Percentiles rank a stretch among this genome's conserved stretches.
Evolutionary conservation across 192 early-diverging fungal species (phyloP).

Genomic region (Lunasporangiospora selenospora): DNA sequence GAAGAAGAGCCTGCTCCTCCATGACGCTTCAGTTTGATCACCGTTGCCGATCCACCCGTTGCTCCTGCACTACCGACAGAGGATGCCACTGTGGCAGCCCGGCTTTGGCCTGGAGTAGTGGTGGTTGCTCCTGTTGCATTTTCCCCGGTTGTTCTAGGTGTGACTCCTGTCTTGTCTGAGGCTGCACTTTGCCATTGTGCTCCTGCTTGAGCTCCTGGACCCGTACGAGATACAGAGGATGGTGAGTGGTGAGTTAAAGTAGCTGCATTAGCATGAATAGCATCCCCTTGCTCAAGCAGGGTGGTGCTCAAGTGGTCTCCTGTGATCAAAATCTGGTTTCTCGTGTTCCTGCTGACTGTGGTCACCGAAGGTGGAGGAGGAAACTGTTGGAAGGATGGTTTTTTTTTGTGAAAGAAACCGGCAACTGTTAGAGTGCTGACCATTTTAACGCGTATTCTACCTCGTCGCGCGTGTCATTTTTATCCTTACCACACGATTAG

Average conservation of each 20-base stretch:
- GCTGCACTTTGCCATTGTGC: background rate
- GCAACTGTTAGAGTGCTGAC: too few relatives aligned
- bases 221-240: background rate
- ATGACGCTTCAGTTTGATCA: conserved; percentile 46
- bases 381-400: conserved; percentile 21
- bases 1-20: conserved; percentile 58
- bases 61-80: background rate
- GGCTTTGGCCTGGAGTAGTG: conserved; percentile 9
- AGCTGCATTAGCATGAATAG: background rate
- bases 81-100: conserved; percentile 10
- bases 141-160: background rate
- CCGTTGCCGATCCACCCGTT: conserved; percentile 12
- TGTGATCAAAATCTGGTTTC: conserved; percentile 44
- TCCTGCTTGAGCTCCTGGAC: background rate
- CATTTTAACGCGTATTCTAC: too few relatives aligned
- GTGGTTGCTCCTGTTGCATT: background rate
- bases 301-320: conserved; percentile 41
- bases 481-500: conserved; percentile 60
- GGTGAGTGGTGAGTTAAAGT: conserved; percentile 6
- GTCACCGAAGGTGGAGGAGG: conserved; percentile 41
- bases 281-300: conserved; percentile 31
- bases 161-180: background rate
- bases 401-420: conserved; percentile 30
- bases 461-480: too few relatives aligned
- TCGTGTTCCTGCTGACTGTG: conserved; percentile 34